Conservation (phyloP, 805 yeast genomes). For the Ogataea paraovalis region DNA sequence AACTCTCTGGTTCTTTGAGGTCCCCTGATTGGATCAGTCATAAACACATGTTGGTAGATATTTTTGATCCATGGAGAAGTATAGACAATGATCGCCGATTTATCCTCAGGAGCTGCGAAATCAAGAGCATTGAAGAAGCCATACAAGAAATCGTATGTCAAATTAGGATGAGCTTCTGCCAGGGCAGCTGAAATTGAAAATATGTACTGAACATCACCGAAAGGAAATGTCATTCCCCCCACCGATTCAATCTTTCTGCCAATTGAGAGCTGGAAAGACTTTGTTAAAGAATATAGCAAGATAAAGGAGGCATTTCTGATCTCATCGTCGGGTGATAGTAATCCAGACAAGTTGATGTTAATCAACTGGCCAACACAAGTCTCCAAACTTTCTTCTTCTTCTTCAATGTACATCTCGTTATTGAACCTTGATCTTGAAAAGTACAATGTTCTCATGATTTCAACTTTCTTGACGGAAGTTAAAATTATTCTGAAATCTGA, state of each 20-base stretch:
- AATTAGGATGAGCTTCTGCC: constrained; percentile 51
- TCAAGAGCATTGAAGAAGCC: constrained; percentile 52
- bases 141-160: constrained; percentile 53
- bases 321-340: constrained; percentile 54
- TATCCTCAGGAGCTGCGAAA: constrained; percentile 31
- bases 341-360: constrained; percentile 63
- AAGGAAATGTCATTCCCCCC: constrained; percentile 62
- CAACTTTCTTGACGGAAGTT: constrained; percentile 48
- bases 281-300: constrained; percentile 58
- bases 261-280: constrained; percentile 53
- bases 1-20: constrained; percentile 56
- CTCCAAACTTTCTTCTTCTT: constrained; percentile 34
- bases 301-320: constrained; percentile 62
- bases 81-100: constrained; percentile 44
- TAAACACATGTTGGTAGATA: constrained; percentile 53
- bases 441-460: constrained; percentile 66
- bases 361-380: constrained; percentile 51
- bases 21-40: constrained; percentile 54
- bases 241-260: constrained; percentile 55
- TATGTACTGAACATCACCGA: constrained; percentile 59
- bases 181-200: constrained; percentile 52
- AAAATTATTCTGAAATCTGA: constrained; percentile 37
- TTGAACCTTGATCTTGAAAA: constrained; percentile 53
- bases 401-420: constrained; percentile 22
- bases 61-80: constrained; percentile 75